Conservation (phyloP, 108 stramenopile species). For the Nitzschia putrida region DNA sequence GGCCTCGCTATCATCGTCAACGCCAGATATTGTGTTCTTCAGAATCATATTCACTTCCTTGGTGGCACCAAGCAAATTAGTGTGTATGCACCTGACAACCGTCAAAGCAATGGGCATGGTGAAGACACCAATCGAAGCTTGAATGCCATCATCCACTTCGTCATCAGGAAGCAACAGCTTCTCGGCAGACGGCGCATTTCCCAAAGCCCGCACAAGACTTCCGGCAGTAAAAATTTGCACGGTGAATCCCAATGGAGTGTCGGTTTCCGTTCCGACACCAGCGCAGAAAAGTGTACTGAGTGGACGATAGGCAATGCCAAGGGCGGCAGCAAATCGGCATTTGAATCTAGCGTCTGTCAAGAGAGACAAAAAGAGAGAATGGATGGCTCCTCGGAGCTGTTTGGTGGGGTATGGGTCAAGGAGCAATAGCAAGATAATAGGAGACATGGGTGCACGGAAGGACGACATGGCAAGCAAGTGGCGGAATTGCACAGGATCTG, state of each 20-base stretch:
- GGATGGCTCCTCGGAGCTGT: constrained; percentile 67
- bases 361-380: constrained; percentile 77
- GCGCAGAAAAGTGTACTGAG: constrained; percentile 85
- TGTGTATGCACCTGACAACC: constrained; percentile 81
- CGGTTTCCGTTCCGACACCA: constrained; percentile 86
- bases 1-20: constrained; percentile 44
- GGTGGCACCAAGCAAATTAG: constrained; percentile 81
- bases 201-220: constrained; percentile 82
- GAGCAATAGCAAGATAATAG: constrained; percentile 72
- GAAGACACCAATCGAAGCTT: constrained; percentile 60
- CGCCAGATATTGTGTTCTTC: constrained; percentile 49
- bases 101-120: constrained; percentile 78
- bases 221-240: constrained; percentile 91
- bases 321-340: constrained; percentile 78
- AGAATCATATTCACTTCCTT: constrained; percentile 72
- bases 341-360: constrained; percentile 83
- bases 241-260: constrained; percentile 83
- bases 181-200: constrained; percentile 65
- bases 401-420: constrained; percentile 89
- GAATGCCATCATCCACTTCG: constrained; percentile 19
- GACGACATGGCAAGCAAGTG: constrained; percentile 72
- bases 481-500: constrained; percentile 63
- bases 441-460: constrained; percentile 73
- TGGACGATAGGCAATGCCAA: constrained; percentile 86
- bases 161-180: constrained; percentile 73